These are phyloP conservation scores for Afroboletus lepidellus DNA, from an alignment of 1,284 basidiomycete genomes.

Conservation along the genomic window DNA sequence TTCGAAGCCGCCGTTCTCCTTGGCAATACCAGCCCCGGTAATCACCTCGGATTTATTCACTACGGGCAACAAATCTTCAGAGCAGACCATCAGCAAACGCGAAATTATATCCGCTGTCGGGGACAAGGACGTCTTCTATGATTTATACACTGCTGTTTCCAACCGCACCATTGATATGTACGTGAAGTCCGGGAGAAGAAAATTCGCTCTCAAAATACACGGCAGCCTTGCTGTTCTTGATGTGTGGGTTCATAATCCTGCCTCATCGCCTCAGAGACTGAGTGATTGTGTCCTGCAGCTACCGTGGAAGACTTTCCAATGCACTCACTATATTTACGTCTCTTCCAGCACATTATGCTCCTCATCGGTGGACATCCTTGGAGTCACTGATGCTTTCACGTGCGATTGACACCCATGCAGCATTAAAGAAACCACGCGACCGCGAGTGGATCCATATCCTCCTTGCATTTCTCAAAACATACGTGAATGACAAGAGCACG, in stretches of 20 bases:
- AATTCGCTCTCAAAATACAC: conserved; percentile 83
- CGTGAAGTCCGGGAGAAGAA: conserved; percentile 73
- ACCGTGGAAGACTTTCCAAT: conserved; percentile 58
- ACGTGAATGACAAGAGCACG: conserved; percentile 51
- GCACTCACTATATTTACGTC: conserved; percentile 73
- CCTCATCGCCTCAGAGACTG: conserved; percentile 10
- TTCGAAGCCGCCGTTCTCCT: conserved; percentile 66
- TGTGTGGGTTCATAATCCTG: conserved; percentile 51
- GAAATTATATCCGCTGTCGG: conserved; percentile 65
- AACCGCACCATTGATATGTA: conserved; percentile 84
- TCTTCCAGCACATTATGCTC: conserved; percentile 80
- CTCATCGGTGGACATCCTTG: conserved; percentile 73
- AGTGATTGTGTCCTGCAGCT: conserved; percentile 41
- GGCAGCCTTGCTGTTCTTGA: conserved; percentile 85
- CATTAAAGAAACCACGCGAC: conserved; percentile 55
- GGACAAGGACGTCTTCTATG: conserved; percentile 64
- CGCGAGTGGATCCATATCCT: conserved; percentile 74
- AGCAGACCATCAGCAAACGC: conserved; percentile 53
- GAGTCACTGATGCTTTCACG: conserved; percentile 74
- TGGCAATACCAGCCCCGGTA: conserved; percentile 31
- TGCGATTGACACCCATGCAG: conserved; percentile 63
- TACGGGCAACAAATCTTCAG: conserved; percentile 28
- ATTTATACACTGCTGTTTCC: conserved; percentile 70
- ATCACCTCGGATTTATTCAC: conserved; percentile 15
- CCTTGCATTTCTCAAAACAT: conserved; percentile 67